Conservation (phyloP, 176 grass and related monocot species). For the Aegilops speltoides region DNA sequence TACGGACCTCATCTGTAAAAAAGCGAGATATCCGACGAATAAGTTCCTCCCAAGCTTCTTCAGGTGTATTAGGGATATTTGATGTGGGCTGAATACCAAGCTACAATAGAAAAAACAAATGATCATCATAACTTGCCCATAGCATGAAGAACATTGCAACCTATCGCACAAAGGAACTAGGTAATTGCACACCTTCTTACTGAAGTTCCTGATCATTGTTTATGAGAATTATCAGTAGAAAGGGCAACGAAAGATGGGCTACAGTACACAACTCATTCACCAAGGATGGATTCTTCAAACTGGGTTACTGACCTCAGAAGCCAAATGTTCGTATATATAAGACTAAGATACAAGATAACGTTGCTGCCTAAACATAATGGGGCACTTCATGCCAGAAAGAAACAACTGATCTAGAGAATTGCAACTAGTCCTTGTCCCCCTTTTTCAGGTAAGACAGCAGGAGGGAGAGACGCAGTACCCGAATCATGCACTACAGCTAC, state of each 20-base stretch:
- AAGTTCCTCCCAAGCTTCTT: slow-evolving; percentile 86
- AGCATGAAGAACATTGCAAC: background rate
- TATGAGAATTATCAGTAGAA: background rate
- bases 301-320: background rate
- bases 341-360: background rate
- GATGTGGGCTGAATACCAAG: slow-evolving; percentile 63
- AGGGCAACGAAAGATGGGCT: background rate
- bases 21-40: slow-evolving; percentile 62
- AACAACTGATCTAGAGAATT: background rate
- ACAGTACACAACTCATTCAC: background rate
- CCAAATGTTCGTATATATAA: background rate
- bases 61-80: slow-evolving; percentile 52
- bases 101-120: slow-evolving; percentile 36
- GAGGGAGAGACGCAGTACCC: no score
- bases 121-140: slow-evolving; percentile 15
- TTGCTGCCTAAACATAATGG: background rate
- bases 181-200: background rate
- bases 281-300: background rate
- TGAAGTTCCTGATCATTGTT: background rate
- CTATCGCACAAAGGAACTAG: slow-evolving; percentile 6
- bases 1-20: slow-evolving; percentile 68
- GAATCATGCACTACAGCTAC: no score
- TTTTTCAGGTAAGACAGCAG: background rate
- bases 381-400: background rate
- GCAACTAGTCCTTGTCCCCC: background rate